Base-by-base conservation (phyloP, 75 land plant genomes). In the Pseudotsuga menziesii region DNA sequence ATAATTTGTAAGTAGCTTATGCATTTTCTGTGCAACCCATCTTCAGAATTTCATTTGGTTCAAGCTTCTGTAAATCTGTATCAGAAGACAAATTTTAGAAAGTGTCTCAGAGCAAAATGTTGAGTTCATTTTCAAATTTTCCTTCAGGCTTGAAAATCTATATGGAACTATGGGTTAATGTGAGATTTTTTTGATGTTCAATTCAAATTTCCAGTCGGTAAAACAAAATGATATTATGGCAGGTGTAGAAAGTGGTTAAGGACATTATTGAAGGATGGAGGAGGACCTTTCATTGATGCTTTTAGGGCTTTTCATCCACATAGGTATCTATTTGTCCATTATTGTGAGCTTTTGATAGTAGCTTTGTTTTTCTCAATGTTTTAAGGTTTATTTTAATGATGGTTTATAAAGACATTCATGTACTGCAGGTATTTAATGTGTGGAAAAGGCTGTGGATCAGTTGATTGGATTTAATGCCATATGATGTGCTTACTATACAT, bases 161-260 rank as follows among this genome's bases (percentile, higher is more conserved):
- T 64, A 64, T 32, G 20, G 17, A 32, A 64, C 69, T 32, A 64
- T 15, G 52, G 52, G 52, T 7, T 64, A 19, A 32, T 20, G 35
- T 64, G 41, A 64, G 69, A 64, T 35, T 61, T 5, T 25, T 27
- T 23, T 17, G 22, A 14, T 76, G 23, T 67, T n/a, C 12, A 36
- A 36, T 20, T 67, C 35, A 67, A 67, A 39, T 32, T 67, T 19
- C n/a, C 19, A 35, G 12, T 67, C 20, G 36, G 11, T 39, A 41
- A 67, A 35, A 67, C 44, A 67, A 41, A 67, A 17, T 36, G 71
- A 4, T 67, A 67, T 9, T 67, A 5, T 72, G 80, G 64, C 81
- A 96, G 99, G 84, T 87, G 84, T 74, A 82, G 99, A 58, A 87
- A 78, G 73, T 96, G 97, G 97, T 63, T 96, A 19, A 85, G 94